A percentile compares a stretch with the other conserved stretches of the same genome.
phyloP scores from a whole-genome alignment of 2,329 filamentous ascomycete species.

The Cytospora piceicola region DNA sequence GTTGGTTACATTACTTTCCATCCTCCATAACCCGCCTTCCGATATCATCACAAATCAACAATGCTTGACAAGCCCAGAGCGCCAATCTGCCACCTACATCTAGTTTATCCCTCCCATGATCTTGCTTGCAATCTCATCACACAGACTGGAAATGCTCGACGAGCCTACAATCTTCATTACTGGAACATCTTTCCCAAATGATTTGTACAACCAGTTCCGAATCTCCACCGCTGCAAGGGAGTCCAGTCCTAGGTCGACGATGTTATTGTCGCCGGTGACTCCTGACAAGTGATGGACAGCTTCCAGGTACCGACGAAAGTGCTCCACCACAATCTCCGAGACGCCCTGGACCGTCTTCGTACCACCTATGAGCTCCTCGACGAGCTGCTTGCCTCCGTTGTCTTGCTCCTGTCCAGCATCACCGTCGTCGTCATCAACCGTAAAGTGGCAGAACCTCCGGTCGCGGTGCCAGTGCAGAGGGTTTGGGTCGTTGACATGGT shows the following conservation, averaged over 20 bases:
- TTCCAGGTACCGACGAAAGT: slow-evolving; percentile 39
- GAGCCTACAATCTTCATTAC: slow-evolving; percentile 51
- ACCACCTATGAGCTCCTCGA: slow-evolving; percentile 38
- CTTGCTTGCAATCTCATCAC: slow-evolving; percentile 21
- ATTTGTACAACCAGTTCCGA: slow-evolving; percentile 51
- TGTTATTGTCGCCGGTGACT: slow-evolving; percentile 39
- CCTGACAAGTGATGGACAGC: slow-evolving; percentile 39
- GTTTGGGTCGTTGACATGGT: slow-evolving; percentile 36
- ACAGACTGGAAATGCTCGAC: slow-evolving; percentile 33
- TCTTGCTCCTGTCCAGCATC: slow-evolving; percentile 15
- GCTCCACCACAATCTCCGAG: slow-evolving; percentile 35
- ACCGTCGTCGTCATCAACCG: slow-evolving; percentile 30
- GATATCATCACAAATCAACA: too few relatives aligned
- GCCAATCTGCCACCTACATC: not conserved
- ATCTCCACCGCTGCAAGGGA: slow-evolving; percentile 48
- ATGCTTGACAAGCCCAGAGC: too few relatives aligned
- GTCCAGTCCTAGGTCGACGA: slow-evolving; percentile 47
- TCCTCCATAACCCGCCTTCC: too few relatives aligned
- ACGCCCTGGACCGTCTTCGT: slow-evolving; percentile 34
- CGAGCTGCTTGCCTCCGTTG: slow-evolving; percentile 28
- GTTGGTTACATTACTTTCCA: too few relatives aligned
- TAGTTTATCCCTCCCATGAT: slow-evolving; percentile 4
- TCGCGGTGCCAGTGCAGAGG: slow-evolving; percentile 49
- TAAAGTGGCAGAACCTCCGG: slow-evolving; percentile 48
- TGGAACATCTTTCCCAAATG: slow-evolving; percentile 47